phyloP scores from a whole-genome alignment of 176 grass and related monocot species.

The Phyllostachys edulis region DNA sequence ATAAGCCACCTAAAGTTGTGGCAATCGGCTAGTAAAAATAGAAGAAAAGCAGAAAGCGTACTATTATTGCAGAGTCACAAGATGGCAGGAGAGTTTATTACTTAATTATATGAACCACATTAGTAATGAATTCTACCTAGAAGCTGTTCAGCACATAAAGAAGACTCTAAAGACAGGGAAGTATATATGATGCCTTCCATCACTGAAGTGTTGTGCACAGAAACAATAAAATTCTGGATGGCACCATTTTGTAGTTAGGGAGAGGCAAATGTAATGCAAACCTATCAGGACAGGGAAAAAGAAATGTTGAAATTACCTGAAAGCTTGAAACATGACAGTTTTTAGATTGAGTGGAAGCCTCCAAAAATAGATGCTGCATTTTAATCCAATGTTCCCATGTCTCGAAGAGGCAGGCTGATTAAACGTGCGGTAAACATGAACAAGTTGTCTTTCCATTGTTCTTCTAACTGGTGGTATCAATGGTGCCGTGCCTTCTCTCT shows the following conservation, averaged over 20 bases:
- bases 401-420: no score
- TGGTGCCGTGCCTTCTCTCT: no score
- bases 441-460: no score
- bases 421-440: no score
- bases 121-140: neutral
- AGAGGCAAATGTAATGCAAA: neutral
- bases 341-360: no score
- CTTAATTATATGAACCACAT: neutral
- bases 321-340: no score
- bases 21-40: neutral
- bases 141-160: neutral
- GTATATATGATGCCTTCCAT: neutral
- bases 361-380: no score
- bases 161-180: neutral
- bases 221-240: neutral
- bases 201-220: neutral
- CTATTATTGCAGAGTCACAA: neutral
- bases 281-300: no score
- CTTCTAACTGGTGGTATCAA: no score
- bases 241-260: neutral
- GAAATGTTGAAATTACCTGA: no score
- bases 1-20: neutral
- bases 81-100: neutral
- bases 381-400: no score
- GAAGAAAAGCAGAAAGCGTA: neutral